Conservation (phyloP, 2,329 filamentous ascomycete genomes). For the Curvularia verruculosa region DNA sequence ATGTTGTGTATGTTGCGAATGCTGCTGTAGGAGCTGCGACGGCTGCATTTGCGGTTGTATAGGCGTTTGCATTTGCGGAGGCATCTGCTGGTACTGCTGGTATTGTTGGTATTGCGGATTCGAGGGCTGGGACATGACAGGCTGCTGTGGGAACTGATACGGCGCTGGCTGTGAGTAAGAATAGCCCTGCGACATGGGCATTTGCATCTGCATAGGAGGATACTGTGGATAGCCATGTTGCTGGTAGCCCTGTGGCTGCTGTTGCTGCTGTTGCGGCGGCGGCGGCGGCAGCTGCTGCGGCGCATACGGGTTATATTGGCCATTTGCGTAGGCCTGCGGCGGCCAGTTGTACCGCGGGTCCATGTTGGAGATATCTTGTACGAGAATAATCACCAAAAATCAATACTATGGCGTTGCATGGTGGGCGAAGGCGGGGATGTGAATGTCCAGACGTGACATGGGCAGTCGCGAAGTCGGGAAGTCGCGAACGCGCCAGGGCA, state of each 20-base stretch:
- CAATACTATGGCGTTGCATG: conserved; percentile 25
- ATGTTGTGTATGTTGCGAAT: conserved; percentile 15
- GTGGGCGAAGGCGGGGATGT: conserved; percentile 20
- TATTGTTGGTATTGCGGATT: conserved; percentile 37
- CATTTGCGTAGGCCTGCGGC: conserved; percentile 37
- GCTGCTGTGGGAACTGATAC: conserved; percentile 15
- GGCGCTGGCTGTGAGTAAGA: conserved; percentile 32
- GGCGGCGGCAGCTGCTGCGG: conserved; percentile 32
- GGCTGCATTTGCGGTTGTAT: conserved; percentile 21
- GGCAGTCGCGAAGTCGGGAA: conserved; percentile 22
- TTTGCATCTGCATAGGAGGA: conserved; percentile 11
- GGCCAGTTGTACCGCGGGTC: conserved; percentile 46
- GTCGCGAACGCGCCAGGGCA: conserved; percentile 16
- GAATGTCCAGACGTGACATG: conserved; percentile 9
- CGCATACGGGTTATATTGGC: conserved; percentile 40
- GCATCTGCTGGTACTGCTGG: conserved; percentile 32
- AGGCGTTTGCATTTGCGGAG: conserved; percentile 20
- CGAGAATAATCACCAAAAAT: conserved; percentile 22
- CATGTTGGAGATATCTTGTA: conserved; percentile 24
- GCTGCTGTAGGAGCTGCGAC: conserved; percentile 10
- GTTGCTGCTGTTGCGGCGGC: conserved; percentile 35
- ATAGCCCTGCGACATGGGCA: conserved; percentile 7
- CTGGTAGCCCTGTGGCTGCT: conserved; percentile 33
- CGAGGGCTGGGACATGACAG: conserved; percentile 22
- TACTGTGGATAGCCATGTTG: conserved; percentile 31